Conservation (phyloP, 495 filamentous ascomycete genomes). For the Cenococcum geophilum region DNA sequence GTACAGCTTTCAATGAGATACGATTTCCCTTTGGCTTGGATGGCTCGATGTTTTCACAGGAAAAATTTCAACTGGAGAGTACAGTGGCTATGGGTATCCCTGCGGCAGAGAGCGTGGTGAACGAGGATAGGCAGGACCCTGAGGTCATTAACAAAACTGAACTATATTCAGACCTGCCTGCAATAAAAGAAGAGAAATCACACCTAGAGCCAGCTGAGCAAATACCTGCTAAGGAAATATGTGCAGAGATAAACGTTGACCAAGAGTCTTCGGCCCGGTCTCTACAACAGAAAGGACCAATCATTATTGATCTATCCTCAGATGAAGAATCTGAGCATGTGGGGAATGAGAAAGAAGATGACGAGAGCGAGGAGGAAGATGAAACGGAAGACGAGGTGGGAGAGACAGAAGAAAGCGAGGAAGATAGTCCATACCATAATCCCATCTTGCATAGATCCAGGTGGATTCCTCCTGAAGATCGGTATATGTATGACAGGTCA, state of each 20-base stretch:
- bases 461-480: background rate
- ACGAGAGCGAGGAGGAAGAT: conserved; percentile 1
- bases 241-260: background rate
- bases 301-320: conserved; percentile 20
- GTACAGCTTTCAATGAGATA: conserved; percentile 26
- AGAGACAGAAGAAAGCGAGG: background rate
- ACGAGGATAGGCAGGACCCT: background rate
- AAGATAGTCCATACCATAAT: background rate
- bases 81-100: background rate
- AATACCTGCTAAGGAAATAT: background rate
- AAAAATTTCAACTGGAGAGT: background rate
- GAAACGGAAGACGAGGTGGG: conserved; percentile 1
- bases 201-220: background rate
- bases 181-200: background rate
- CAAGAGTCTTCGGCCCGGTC: background rate
- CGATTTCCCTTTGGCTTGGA: conserved; percentile 29
- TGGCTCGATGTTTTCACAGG: conserved; percentile 16
- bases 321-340: conserved; percentile 11
- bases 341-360: conserved; percentile 1
- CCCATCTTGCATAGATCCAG: background rate
- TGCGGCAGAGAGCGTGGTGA: background rate
- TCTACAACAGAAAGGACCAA: background rate
- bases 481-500: background rate
- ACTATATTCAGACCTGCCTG: background rate
- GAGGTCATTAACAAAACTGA: background rate